Evolutionary conservation across 129 eudicot species (phyloP).

Genomic region (Lonicera japonica): DNA sequence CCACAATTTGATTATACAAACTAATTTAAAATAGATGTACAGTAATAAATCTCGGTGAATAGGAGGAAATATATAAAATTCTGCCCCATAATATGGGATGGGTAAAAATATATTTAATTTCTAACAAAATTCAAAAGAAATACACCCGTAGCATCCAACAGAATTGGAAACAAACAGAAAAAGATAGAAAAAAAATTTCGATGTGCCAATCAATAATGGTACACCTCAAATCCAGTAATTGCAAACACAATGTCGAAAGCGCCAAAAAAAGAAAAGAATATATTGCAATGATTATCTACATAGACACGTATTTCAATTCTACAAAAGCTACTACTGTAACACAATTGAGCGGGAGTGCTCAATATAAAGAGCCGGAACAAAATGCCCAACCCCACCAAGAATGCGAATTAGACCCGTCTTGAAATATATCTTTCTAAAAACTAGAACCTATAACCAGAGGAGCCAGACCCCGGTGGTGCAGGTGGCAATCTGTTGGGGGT

Average conservation of each 20-base stretch:
- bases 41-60: too few species aligned
- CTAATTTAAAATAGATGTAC: too few species aligned
- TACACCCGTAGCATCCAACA: slow-evolving; percentile 5
- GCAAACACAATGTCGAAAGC: slow-evolving; percentile 16
- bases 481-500: slow-evolving; percentile 95
- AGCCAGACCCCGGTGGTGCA: slow-evolving; percentile 80
- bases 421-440: slow-evolving; percentile 16
- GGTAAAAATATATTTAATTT: slow-evolving; percentile 1
- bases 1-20: too few species aligned
- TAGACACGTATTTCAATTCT: slow-evolving; percentile 25
- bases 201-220: slow-evolving; percentile 8
- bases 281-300: slow-evolving; percentile 38
- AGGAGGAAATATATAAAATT: too few species aligned
- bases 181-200: neutral
- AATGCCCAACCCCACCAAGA: slow-evolving; percentile 3
- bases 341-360: slow-evolving; percentile 43
- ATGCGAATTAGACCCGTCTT: neutral
- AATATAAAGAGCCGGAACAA: slow-evolving; percentile 26
- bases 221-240: slow-evolving; percentile 34
- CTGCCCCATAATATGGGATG: neutral
- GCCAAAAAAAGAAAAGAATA: neutral
- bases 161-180: neutral
- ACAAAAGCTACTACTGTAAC: slow-evolving; percentile 34
- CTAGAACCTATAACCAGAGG: slow-evolving; percentile 53
- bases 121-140: slow-evolving; percentile 2